These are phyloP conservation scores for Wilhelminamyces savonicus DNA, from an alignment of 805 yeast species.

Conservation along the genomic window DNA sequence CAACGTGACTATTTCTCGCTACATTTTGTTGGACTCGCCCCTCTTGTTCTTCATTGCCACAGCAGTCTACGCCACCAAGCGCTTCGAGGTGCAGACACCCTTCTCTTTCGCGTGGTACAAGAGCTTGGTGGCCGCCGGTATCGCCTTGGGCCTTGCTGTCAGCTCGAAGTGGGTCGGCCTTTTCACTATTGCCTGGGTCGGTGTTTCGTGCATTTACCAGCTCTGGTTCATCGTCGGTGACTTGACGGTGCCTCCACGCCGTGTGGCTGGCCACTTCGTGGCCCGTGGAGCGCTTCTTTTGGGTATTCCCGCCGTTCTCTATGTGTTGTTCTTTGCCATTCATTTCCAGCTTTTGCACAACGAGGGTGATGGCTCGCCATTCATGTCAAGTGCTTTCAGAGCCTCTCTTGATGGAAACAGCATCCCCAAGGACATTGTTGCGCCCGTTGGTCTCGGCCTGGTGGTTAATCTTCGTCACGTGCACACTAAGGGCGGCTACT, in stretches of 20 bases:
- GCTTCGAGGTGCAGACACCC: constrained; percentile 61
- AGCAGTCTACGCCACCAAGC: constrained; percentile 58
- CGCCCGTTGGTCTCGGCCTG: constrained; percentile 72
- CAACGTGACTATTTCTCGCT: constrained; percentile 64
- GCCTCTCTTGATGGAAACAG: constrained; percentile 52
- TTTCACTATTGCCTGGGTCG: constrained; percentile 76
- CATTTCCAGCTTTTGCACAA: constrained; percentile 54
- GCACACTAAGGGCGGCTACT: constrained; percentile 71
- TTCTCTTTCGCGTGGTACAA: constrained; percentile 52
- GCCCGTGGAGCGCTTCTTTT: constrained; percentile 49
- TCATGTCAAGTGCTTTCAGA: constrained; percentile 70
- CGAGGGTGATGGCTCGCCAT: constrained; percentile 69
- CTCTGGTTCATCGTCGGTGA: constrained; percentile 74
- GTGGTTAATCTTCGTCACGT: constrained; percentile 60
- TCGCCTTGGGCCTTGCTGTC: constrained; percentile 66
- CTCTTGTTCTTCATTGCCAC: constrained; percentile 72
- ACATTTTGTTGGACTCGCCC: constrained; percentile 71
- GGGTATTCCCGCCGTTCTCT: constrained; percentile 53
- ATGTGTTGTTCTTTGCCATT: constrained; percentile 51
- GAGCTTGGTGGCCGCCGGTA: constrained; percentile 56
- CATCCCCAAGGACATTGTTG: constrained; percentile 52
- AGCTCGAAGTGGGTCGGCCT: constrained; percentile 83
- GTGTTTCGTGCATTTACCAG: constrained; percentile 52
- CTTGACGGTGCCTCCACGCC: constrained; percentile 41
- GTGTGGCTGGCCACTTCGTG: constrained; percentile 41